Evolutionary conservation across 2,329 filamentous ascomycete genomes (phyloP), one percentile per base, ranked within the genome.

Genomic region (Pyricularia grisea): DNA sequence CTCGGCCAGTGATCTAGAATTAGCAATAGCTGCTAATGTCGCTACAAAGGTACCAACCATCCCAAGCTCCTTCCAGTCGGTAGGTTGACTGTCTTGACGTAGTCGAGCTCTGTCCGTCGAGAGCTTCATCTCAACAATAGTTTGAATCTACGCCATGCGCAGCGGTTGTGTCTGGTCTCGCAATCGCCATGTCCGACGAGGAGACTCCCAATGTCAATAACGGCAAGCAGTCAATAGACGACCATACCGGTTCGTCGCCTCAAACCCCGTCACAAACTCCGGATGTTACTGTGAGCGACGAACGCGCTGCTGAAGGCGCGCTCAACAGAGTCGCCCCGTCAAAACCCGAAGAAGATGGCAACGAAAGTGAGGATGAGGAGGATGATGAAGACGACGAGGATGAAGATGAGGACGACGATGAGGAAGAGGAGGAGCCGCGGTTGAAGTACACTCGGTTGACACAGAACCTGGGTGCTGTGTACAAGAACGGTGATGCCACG

Each of bases 401-500:
- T 0, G 81, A 80, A 0, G 81, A 79, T 0, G 80, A 82, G 0
- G 83, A 82, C 0, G 83, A 91, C 0, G 92, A 96, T 0, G 92
- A 94, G 0, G 93, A 95, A 3, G 94, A 97, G 6, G 94, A 98
- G 23, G 94, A 98, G 79, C 96, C 95, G 31, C 91, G 90, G 76
- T 87, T 99, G 74, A 99, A 99, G 80, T 97, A 97, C 78, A 91
- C 90, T 67, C 90, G 93, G 66, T 81, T 98, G 73, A 98, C 95
- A 9, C 90, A 89, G 71, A 90, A 90, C 74, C 81, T 99, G 71
- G 88, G 86, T 30, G 83, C 90, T 63, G 87, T 97, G 42, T 99
- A 99, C 81, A 90, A 93, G 70, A 97, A 97, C 81, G 94, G 93
- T 74, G 95, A 99, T 85, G 92, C 93, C 73, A 97, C 94, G 30